Evolutionary conservation across 2,329 filamentous ascomycete species (phyloP).

Genomic region (Cladosporium sp.): DNA sequence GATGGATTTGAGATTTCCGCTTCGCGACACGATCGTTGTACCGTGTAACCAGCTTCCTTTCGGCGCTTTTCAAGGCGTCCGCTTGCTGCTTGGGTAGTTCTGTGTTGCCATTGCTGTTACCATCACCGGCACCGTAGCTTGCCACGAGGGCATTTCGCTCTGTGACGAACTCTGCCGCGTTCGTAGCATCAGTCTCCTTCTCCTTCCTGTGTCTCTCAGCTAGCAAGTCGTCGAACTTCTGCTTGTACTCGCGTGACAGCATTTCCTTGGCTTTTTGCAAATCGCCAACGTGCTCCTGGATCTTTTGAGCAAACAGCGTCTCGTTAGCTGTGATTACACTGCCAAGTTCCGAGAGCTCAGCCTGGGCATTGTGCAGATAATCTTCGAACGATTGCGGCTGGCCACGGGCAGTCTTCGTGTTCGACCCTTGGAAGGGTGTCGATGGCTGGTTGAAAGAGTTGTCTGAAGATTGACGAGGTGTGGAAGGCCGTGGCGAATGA

Average conservation of each 20-base stretch:
- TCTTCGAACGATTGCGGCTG: constrained; percentile 35
- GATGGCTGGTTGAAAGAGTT: not conserved
- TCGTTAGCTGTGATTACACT: constrained; percentile 39
- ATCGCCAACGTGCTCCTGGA: constrained; percentile 39
- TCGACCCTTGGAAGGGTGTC: not conserved
- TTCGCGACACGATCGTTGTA: constrained; percentile 36
- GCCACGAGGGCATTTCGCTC: constrained; percentile 36
- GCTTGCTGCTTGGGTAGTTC: constrained; percentile 26
- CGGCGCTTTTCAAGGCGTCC: constrained; percentile 32
- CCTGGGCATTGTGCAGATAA: constrained; percentile 36
- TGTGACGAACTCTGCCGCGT: constrained; percentile 34
- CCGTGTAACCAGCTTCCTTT: constrained; percentile 36
- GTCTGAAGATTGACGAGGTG: not conserved
- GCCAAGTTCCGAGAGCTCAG: constrained; percentile 37
- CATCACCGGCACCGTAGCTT: constrained; percentile 28
- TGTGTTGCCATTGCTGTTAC: constrained; percentile 20
- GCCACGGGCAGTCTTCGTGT: not conserved
- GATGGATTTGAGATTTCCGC: constrained; percentile 38
- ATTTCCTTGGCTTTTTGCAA: constrained; percentile 38
- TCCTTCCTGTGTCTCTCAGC: constrained; percentile 35
- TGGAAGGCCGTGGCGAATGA: not conserved
- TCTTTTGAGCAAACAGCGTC: constrained; percentile 37
- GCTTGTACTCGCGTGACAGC: constrained; percentile 36
- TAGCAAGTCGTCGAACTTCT: constrained; percentile 35
- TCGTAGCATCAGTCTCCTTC: constrained; percentile 31